Evolutionary conservation across 257 asterid genomes (phyloP).

Genomic region (Fraxinus quadrangulata): DNA sequence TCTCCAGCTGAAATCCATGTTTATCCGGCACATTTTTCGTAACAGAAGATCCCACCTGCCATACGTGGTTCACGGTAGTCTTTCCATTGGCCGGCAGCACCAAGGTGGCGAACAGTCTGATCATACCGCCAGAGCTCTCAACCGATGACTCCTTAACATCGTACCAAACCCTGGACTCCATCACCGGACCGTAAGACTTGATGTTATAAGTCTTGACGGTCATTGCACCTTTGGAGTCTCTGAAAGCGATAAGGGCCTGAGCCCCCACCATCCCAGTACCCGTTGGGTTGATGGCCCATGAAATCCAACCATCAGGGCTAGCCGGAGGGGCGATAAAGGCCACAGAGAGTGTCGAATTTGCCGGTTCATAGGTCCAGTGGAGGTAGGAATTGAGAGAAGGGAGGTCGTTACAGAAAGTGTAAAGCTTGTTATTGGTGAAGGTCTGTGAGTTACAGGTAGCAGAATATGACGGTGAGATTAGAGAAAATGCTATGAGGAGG

Average conservation of each 20-base stretch:
- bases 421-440: slow-evolving; percentile 50
- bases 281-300: slow-evolving; percentile 86
- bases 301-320: slow-evolving; percentile 67
- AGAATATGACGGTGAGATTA: slow-evolving; percentile 45
- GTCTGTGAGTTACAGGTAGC: slow-evolving; percentile 58
- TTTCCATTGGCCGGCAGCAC: slow-evolving; percentile 56
- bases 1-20: slow-evolving; percentile 51
- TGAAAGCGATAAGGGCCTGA: slow-evolving; percentile 70
- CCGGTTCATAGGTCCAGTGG: slow-evolving; percentile 60
- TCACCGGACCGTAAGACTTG: slow-evolving; percentile 33
- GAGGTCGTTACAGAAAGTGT: slow-evolving; percentile 65
- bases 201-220: slow-evolving; percentile 52
- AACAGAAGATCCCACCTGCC: slow-evolving; percentile 71
- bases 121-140: slow-evolving; percentile 46
- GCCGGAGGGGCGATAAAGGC: slow-evolving; percentile 69
- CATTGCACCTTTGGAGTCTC: slow-evolving; percentile 42
- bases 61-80: slow-evolving; percentile 57
- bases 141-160: slow-evolving; percentile 48
- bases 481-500: slow-evolving; percentile 13
- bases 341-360: slow-evolving; percentile 51
- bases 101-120: slow-evolving; percentile 61
- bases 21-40: slow-evolving; percentile 40
- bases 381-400: slow-evolving; percentile 60
- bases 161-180: slow-evolving; percentile 61
- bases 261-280: slow-evolving; percentile 67